Base-by-base conservation (phyloP, 2,329 filamentous ascomycete species). In the Monosporascus cannonballus region DNA sequence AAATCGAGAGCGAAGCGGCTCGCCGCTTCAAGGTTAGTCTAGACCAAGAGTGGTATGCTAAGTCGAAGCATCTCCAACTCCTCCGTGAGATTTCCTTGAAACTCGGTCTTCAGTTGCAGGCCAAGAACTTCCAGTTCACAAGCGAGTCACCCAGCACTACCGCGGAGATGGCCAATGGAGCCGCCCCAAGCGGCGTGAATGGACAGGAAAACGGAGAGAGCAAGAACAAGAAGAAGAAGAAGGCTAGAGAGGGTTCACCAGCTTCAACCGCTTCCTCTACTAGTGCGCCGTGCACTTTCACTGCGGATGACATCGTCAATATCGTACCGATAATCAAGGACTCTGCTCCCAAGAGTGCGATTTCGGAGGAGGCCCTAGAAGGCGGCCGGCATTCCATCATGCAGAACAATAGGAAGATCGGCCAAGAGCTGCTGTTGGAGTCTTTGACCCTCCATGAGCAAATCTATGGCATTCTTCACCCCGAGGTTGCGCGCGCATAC, bases 381-480 rank as follows among this genome's bases (percentile, higher is more conserved):
- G 94, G 93, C 53, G 94, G 94, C 24, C 89, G 92, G 50, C 93
- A 99, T 67, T 96, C 93, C n/a, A 85, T 99, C 56, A 84, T 94
- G 63, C 93, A 97, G 69, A 87, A 90, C 68, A 91, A 99, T 76
- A 93, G 89, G 74, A 94, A 96, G 73, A 83, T 99, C 46, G 94
- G 94, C 41, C 92, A 96, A 71, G 94, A 99, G 71, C 81, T 99
- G 52, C 81, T 99, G 30, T 76, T 97, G n/a, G 94, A 99, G 72
- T 96, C 92, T 38, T 76, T 99, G 55, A 96, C 94, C 46, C 77
- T 99, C 44, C 93, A 99, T 66, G 94, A 99, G 77, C 94, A 99
- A 71, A 97, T 99, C 61, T 99, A 99, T 65, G 94, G 94, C 55
- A 95, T 97, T 53, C 79, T 99, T 25, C 94, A 99, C 68, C 92